Evolutionary conservation across 352 stramenopile species (phyloP).

Genomic region (Pythium angustatum): DNA sequence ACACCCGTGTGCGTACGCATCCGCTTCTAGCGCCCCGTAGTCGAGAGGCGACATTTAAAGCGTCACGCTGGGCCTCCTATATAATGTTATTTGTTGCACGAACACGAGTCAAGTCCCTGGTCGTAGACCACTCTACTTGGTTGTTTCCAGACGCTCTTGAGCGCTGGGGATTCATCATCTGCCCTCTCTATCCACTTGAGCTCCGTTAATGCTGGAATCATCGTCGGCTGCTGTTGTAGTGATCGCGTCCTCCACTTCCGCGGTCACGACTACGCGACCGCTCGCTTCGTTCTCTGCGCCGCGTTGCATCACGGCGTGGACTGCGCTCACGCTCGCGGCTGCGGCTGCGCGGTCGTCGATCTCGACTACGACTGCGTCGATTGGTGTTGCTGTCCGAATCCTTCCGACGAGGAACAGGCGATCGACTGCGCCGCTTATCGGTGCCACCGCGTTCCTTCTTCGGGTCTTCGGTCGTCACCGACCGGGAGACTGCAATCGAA

Average conservation of each 20-base stretch:
- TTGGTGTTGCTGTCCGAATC: constrained; percentile 27
- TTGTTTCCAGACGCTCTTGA: too few relatives aligned
- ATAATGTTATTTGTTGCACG: constrained; percentile 43
- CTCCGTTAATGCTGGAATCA: too few relatives aligned
- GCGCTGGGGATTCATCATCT: too few relatives aligned
- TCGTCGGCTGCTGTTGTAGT: too few relatives aligned
- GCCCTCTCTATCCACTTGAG: too few relatives aligned
- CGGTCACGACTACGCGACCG: constrained; percentile 25
- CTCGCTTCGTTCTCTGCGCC: constrained; percentile 13
- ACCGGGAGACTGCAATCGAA: neutral
- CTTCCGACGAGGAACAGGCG: constrained; percentile 11
- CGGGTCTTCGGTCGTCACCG: neutral
- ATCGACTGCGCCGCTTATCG: constrained; percentile 14
- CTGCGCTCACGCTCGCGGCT: constrained; percentile 27
- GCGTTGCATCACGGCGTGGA: constrained; percentile 12
- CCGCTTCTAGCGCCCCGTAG: neutral
- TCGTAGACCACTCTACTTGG: too few relatives aligned
- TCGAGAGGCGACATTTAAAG: neutral
- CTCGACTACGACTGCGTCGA: constrained; percentile 27
- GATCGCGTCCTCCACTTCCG: too few relatives aligned
- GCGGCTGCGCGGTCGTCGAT: constrained; percentile 22
- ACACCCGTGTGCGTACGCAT: constrained; percentile 3
- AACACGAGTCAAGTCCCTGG: too few relatives aligned
- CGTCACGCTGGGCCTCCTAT: constrained; percentile 15
- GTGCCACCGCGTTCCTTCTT: neutral